These are phyloP conservation scores for Phellopilus nigrolimitatus DNA, from an alignment of 1,284 basidiomycete species.

Conservation along the genomic window DNA sequence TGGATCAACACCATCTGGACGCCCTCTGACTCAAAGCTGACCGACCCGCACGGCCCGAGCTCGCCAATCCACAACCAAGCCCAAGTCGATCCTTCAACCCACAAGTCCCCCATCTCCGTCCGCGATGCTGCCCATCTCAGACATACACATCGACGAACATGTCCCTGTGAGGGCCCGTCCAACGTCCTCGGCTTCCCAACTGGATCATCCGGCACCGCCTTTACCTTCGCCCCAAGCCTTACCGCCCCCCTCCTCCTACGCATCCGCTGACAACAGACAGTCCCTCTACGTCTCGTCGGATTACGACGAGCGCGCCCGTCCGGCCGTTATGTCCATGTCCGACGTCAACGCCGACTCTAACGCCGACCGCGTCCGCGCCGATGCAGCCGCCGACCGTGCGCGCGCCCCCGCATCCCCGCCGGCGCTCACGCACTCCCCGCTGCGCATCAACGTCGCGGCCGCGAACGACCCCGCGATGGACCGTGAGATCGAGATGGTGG, in stretches of 20 bases:
- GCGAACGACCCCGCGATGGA: slow-evolving; percentile 20
- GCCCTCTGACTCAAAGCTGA: slow-evolving; percentile 10
- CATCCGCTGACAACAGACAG: slow-evolving; percentile 2
- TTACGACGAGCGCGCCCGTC: neutral
- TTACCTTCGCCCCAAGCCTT: neutral
- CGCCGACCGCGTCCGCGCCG: no score
- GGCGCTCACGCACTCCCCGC: neutral
- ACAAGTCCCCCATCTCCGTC: neutral
- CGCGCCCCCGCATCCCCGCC: slow-evolving; percentile 3
- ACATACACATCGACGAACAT: neutral
- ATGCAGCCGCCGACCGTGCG: neutral
- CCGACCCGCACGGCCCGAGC: neutral
- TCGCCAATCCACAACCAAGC: neutral
- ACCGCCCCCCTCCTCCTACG: neutral
- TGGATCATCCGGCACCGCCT: neutral
- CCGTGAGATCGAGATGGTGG: slow-evolving; percentile 28
- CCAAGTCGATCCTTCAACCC: neutral
- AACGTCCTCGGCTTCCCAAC: neutral
- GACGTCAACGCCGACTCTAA: no score
- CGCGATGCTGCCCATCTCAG: neutral
- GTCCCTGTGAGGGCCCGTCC: no score
- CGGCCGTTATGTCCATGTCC: neutral
- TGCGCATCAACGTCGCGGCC: slow-evolving; percentile 17
- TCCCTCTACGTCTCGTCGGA: slow-evolving; percentile 7
- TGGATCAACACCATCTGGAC: slow-evolving; percentile 17